Base-by-base conservation (phyloP, 371 early-diverging fungal genomes). In the Apophysomyces ossiformis region DNA sequence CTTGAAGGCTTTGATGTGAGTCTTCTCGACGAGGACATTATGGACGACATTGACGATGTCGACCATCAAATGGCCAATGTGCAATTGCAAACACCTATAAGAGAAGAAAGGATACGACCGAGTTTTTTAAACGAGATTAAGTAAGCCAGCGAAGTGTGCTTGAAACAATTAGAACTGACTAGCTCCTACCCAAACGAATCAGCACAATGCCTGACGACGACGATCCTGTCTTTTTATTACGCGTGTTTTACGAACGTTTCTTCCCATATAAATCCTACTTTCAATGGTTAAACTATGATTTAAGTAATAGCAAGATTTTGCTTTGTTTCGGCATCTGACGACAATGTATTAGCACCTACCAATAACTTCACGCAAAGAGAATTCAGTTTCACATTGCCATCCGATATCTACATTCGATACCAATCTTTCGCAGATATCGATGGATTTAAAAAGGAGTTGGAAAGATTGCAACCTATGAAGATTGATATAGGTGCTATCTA, bases 401-500 rank as follows among this genome's bases (percentile, higher is more conserved):
- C 84, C 63, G 96, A 93, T 18, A 87, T 89, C 21, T 98, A 94
- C 70, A 75, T 97, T 39, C 92, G 99, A 21, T 98, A 92, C 85
- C 88, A 93, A 60, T 95, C 96, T 4, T 99, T 93, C 72, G 75
- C 76, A 32, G 86, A 82, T 66, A 64, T 69, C 1, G 89, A 89
- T 9, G 93, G 91, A 21, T 85, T 99, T 41, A 89, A 87, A 69
- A 73, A 84, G n/a, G 93, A 93, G 67, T 71, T 99, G 37, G 57
- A 84, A 43, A 79, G 89, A 32, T 63, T 91, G 18, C 84, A 81
- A 60, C 99, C 99, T 7, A 78, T 85, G 61, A 99, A 97, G 75
- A 95, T 99, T 67, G 99, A 99, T 86, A 93, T 99, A 72, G 99
- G 99, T 7, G 98, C 99, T 15, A 88, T 99, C 5, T 99, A 97